Conservation (phyloP, 1,284 basidiomycete species). For the Ustilago crameri region DNA sequence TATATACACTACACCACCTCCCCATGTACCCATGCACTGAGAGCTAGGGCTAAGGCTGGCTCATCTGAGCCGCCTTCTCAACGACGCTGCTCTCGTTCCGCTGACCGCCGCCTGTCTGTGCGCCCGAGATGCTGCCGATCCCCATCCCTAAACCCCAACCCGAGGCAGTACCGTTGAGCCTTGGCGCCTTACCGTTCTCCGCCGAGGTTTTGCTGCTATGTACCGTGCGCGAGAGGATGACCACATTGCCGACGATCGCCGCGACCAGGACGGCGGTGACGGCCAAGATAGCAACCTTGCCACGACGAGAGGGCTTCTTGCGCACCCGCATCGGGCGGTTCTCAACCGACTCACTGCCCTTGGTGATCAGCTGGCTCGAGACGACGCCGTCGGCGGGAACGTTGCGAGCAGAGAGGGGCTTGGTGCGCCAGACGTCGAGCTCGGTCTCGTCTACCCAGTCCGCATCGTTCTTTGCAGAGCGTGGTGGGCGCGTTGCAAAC, state of each 20-base stretch:
- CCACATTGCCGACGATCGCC: conserved; percentile 20
- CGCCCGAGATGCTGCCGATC: too few relatives aligned
- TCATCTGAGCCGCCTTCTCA: conserved; percentile 23
- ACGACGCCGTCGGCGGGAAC: neutral
- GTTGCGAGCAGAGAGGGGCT: neutral
- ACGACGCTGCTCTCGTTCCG: conserved; percentile 3
- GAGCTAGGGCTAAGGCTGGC: conserved; percentile 8
- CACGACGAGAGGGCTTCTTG: neutral
- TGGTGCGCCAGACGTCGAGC: conserved; percentile 10
- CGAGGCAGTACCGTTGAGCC: neutral
- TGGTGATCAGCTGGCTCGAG: conserved; percentile 21
- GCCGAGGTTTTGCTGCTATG: neutral
- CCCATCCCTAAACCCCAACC: neutral
- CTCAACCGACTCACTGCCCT: conserved; percentile 6
- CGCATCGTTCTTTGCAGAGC: neutral
- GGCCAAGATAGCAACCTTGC: conserved; percentile 1
- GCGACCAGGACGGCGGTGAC: conserved; percentile 5
- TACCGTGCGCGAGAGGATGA: conserved; percentile 11
- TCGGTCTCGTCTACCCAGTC: neutral
- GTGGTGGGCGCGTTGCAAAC: neutral
- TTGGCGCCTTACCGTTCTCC: neutral
- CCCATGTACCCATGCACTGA: too few relatives aligned
- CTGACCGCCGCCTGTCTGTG: too few relatives aligned
- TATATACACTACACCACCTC: too few relatives aligned
- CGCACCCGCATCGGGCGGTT: conserved; percentile 10